Evolutionary conservation across 2,329 filamentous ascomycete species (phyloP).

Genomic region (Nakataea oryzae): DNA sequence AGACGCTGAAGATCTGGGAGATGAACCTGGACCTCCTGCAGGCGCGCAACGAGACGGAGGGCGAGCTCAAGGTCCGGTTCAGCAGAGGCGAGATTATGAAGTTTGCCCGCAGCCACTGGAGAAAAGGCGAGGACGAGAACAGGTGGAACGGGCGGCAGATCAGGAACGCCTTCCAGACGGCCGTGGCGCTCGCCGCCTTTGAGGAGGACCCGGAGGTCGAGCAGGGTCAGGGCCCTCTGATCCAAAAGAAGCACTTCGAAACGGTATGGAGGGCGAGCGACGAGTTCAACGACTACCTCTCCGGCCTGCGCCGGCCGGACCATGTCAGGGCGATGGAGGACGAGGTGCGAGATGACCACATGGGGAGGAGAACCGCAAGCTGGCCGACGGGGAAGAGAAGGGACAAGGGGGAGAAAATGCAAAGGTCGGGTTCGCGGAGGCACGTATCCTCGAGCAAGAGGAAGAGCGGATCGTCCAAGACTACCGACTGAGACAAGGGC

Average conservation of each 20-base stretch:
- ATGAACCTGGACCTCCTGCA: not conserved
- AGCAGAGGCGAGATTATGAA: conserved; percentile 11
- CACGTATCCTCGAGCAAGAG: not conserved
- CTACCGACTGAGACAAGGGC: not conserved
- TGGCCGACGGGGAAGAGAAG: not conserved
- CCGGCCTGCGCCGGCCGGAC: not conserved
- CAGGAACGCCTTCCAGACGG: conserved; percentile 20
- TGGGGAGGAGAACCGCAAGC: not conserved
- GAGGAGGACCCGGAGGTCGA: conserved; percentile 11
- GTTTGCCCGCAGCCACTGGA: conserved; percentile 11
- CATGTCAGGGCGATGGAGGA: not conserved
- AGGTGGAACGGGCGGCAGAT: conserved; percentile 23
- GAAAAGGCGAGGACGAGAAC: conserved; percentile 3
- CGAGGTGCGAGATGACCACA: not conserved
- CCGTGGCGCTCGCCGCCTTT: conserved; percentile 5
- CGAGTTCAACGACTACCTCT: conserved; percentile 3
- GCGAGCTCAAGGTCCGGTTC: conserved; percentile 6
- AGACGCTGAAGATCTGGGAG: not conserved
- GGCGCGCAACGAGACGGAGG: not conserved
- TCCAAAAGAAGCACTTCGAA: conserved; percentile 27
- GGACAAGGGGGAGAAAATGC: not conserved
- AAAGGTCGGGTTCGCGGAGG: not conserved
- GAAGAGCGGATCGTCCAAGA: not conserved
- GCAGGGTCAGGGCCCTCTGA: conserved; percentile 2
- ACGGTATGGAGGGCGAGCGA: not conserved